Base-by-base conservation (phyloP, 1,284 basidiomycete genomes). In the Sphagnurus paluster region DNA sequence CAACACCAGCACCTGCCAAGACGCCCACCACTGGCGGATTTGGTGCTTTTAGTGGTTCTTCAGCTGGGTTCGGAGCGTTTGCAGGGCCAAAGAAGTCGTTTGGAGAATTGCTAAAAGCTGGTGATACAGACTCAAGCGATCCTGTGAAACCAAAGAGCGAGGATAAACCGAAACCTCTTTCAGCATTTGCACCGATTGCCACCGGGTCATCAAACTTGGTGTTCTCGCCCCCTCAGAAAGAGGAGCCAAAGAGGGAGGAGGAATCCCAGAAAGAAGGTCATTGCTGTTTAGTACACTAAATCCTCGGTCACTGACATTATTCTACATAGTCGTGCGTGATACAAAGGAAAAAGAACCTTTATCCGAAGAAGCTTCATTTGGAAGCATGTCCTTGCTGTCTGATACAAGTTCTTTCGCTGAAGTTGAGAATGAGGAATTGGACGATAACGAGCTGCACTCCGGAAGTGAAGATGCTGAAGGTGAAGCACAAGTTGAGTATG, bases 41-140 rank as follows among this genome's bases (percentile, higher is more conserved):
- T 56, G 63, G 68, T 41, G 73, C 75, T 0, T 82, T 80, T 54
- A 74, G 71, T 39, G 68, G 70, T 5, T 55, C 66, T 6, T 52
- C 71, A 5, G 67, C 67, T 40, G 70, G 72, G 1, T 80, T 84
- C 54, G 60, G 66, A 7, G 62, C 74, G 8, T 65, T 70, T 46
- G 62, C 68, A 4, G 68, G 67, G 0, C 53, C 62, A 3, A 63
- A 60, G 37, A 68, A 69, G 39, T 69, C 72, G 0, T 78, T 76
- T 54, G 59, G 65, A 16, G 70, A 74, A 24, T 50, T 76, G 33
- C 59, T 75, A 50, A 72, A 71, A 53, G 54, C 50, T 5, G 56
- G 49, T 10, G 56, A 51, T 35, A 39, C n/a, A 8, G 50, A 54
- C 33, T 14, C 50, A 26, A 49, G 40, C 21, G 53, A 43, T 24